Percentiles rank a stretch among this genome's conserved stretches.
Conservation (phyloP, 2,329 filamentous ascomycete species). For the Aureobasidium pullulans region DNA sequence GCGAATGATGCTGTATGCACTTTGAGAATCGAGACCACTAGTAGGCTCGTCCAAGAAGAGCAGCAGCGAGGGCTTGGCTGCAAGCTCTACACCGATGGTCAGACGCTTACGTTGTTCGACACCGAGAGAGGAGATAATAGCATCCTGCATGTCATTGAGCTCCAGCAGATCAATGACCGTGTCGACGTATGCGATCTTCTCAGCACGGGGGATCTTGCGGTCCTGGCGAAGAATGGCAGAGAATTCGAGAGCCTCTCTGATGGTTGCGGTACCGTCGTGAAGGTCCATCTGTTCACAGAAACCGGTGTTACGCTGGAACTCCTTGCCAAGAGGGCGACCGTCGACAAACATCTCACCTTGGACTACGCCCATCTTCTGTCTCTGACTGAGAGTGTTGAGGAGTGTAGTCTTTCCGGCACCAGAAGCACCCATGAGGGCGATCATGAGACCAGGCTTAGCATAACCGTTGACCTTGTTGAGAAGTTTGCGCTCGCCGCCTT, state of each 20-base stretch:
- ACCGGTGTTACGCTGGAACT: slow-evolving; percentile 63
- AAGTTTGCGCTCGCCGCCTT: slow-evolving; percentile 54
- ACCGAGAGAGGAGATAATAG: slow-evolving; percentile 55
- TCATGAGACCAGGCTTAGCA: slow-evolving; percentile 71
- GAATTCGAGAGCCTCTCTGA: slow-evolving; percentile 62
- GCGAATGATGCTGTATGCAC: slow-evolving; percentile 59
- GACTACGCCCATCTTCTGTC: slow-evolving; percentile 59
- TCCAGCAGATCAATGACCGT: slow-evolving; percentile 60
- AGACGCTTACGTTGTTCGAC: slow-evolving; percentile 66
- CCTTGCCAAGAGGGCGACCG: slow-evolving; percentile 51
- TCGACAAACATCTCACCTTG: slow-evolving; percentile 67
- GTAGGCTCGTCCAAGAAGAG: slow-evolving; percentile 69
- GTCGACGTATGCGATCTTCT: slow-evolving; percentile 61
- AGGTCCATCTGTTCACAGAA: slow-evolving; percentile 68
- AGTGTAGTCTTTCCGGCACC: slow-evolving; percentile 81
- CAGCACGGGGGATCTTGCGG: slow-evolving; percentile 43
- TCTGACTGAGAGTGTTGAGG: slow-evolving; percentile 68
- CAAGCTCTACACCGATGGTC: slow-evolving; percentile 67
- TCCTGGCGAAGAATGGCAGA: slow-evolving; percentile 59
- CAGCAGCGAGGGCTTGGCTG: slow-evolving; percentile 59
- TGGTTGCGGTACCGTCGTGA: slow-evolving; percentile 59
- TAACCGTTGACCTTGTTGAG: slow-evolving; percentile 67
- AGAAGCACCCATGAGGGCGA: slow-evolving; percentile 73
- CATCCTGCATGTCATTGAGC: slow-evolving; percentile 59
- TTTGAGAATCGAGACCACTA: slow-evolving; percentile 61